A percentile compares a stretch with the other conserved stretches of the same genome.
Conservation (phyloP, 768 basidiomycete genomes). For the Panaeolus cyanescens region DNA sequence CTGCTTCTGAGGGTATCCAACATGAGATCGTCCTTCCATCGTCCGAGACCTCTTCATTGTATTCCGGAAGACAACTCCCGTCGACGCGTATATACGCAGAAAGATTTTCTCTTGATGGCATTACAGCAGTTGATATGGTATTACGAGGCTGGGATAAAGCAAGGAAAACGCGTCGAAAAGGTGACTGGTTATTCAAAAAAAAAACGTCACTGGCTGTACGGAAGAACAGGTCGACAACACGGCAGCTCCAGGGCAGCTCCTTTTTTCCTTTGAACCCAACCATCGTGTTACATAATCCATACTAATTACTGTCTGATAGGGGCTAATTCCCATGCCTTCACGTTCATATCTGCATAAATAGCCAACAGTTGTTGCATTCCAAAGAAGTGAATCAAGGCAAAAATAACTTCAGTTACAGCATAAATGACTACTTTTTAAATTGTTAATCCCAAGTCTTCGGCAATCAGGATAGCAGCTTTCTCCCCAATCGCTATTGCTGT, state of each 20-base stretch:
- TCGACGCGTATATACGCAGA: slow-evolving; percentile 15
- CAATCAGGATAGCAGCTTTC: slow-evolving; percentile 57
- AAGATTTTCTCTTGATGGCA: neutral
- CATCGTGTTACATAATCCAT: neutral
- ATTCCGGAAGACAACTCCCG: slow-evolving; percentile 17
- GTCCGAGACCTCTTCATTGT: slow-evolving; percentile 13
- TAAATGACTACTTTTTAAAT: too few species aligned
- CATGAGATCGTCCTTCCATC: slow-evolving; percentile 22
- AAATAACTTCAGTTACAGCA: too few species aligned
- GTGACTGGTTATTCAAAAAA: too few species aligned
- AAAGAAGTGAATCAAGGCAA: too few species aligned
- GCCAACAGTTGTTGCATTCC: too few species aligned
- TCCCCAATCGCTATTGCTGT: slow-evolving; percentile 49
- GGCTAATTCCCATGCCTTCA: neutral
- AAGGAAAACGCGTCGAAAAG: too few species aligned
- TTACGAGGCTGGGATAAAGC: too few species aligned
- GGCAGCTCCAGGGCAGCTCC: too few species aligned
- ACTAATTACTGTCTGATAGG: neutral
- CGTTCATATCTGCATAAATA: too few species aligned
- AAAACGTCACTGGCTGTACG: too few species aligned
- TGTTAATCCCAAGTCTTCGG: slow-evolving; percentile 38
- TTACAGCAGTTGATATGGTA: neutral
- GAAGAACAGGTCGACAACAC: too few species aligned
- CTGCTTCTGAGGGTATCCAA: slow-evolving; percentile 29
- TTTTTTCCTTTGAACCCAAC: too few species aligned